Conservation (phyloP, 2,329 filamentous ascomycete genomes). For the Daldinia eschscholtzii region DNA sequence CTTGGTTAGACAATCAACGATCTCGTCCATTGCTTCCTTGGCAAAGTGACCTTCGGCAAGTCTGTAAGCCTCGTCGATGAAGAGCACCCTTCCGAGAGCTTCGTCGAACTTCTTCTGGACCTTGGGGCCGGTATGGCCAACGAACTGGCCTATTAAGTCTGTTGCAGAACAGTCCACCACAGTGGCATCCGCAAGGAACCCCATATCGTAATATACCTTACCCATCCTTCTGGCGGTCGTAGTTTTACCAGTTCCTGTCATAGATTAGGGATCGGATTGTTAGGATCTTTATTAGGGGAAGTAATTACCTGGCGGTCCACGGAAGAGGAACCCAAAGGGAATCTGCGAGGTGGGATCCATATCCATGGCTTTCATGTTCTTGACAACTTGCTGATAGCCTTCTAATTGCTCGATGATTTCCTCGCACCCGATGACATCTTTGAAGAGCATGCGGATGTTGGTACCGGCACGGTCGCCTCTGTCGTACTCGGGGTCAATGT, state of each 20-base stretch:
- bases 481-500: constrained; percentile 68
- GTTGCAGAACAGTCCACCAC: constrained; percentile 76
- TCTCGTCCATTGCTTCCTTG: constrained; percentile 67
- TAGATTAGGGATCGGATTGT: constrained; percentile 20
- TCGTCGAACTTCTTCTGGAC: constrained; percentile 64
- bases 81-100: constrained; percentile 73
- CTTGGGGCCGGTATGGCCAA: constrained; percentile 72
- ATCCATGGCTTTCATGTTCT: constrained; percentile 59
- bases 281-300: background rate
- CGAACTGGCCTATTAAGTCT: constrained; percentile 75
- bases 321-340: constrained; percentile 70
- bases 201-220: constrained; percentile 80
- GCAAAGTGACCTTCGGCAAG: constrained; percentile 70
- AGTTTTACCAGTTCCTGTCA: constrained; percentile 68
- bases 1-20: constrained; percentile 67
- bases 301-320: constrained; percentile 66
- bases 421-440: constrained; percentile 65
- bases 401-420: constrained; percentile 62
- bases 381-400: constrained; percentile 61
- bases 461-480: constrained; percentile 57
- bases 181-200: constrained; percentile 70
- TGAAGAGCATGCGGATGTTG: constrained; percentile 53
- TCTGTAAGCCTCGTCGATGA: constrained; percentile 80
- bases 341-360: constrained; percentile 65
- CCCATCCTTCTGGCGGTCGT: constrained; percentile 80